Base-by-base conservation (phyloP, 805 yeast species). In the Scheffersomyces stipitis region DNA sequence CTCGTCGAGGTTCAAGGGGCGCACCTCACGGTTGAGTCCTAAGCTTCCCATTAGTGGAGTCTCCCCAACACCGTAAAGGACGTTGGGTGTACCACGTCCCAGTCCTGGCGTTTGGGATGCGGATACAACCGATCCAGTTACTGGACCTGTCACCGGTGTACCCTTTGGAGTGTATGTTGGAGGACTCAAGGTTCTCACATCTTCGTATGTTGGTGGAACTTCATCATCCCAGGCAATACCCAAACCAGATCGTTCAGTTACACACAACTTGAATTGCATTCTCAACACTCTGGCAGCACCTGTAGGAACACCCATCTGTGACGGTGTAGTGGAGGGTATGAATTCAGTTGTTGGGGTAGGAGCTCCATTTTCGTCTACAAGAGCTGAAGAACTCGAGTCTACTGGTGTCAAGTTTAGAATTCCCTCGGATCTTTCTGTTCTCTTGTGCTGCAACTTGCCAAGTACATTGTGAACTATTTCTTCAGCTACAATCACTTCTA, bases 191-290 rank as follows among this genome's bases (percentile, higher is more conserved):
- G 95, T 80, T 18, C 80, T 71, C 15, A 93, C 89, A 47, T 88
- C 91, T 36, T 80, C 87, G 53, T 93, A 93, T 15, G 89, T 85
- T 1, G 99, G 99, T 2, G 99, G 99, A 13, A 95, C 98, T 61
- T 93, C 99, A 56, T 91, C 97, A 61, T 91, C 97, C 98, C 99
- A 93, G 0, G 97, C 85, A 20, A 93, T 87, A 4, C 99, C 99
- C 28, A 93, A 71, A 0, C 99, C 99, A 0, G 96, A 83, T 41
- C 98, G 72, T 56, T 90, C 98, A 2, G 96, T 85, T 15, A 93
- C 63, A 3, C 71, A 69, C n/a, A 91, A 52, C 46, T 84, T 83
- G 64, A 93, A 91, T 60, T 90, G 96, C 97, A 93, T 93, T 46
- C 98, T 69, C 42, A 93, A 68, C 2, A 93, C 95, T 33, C 99